phyloP scores from a whole-genome alignment of 139 green algal species.

The Ettlia oleoabundans region DNA sequence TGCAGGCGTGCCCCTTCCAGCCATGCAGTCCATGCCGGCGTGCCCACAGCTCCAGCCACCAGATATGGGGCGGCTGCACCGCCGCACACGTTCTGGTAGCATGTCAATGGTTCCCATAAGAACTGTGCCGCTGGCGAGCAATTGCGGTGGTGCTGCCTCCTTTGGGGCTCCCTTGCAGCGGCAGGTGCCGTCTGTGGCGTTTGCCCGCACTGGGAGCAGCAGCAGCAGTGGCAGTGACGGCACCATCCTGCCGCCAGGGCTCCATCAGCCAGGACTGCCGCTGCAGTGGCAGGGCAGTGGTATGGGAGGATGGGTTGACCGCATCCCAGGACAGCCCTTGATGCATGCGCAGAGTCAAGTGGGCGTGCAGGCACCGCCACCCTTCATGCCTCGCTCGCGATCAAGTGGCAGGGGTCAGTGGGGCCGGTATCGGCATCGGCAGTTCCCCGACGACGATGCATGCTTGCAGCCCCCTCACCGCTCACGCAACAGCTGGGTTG shows the following conservation, averaged over 20 bases:
- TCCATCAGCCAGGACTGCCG: background rate
- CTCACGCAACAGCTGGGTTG: too few relatives aligned
- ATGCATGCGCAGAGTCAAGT: too few relatives aligned
- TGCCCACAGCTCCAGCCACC: background rate
- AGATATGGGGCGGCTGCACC: background rate
- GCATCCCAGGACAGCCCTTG: too few relatives aligned
- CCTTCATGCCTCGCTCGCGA: background rate
- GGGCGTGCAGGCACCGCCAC: too few relatives aligned
- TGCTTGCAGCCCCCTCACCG: too few relatives aligned
- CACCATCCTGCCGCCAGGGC: background rate
- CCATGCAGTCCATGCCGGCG: background rate
- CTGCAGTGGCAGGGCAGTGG: constrained; percentile 3
- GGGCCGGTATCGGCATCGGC: too few relatives aligned
- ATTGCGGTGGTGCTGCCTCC: too few relatives aligned
- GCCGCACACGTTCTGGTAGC: too few relatives aligned
- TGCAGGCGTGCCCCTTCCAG: background rate
- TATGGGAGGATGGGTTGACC: too few relatives aligned
- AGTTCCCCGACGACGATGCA: too few relatives aligned
- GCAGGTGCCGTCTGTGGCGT: background rate
- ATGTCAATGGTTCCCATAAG: background rate
- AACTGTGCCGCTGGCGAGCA: background rate
- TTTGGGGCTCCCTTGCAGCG: background rate
- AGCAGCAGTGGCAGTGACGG: background rate
- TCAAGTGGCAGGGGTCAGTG: too few relatives aligned
- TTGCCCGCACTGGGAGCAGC: background rate